Base-by-base conservation (phyloP, 2,329 filamentous ascomycete species). In the Pezicula neosporulosa region DNA sequence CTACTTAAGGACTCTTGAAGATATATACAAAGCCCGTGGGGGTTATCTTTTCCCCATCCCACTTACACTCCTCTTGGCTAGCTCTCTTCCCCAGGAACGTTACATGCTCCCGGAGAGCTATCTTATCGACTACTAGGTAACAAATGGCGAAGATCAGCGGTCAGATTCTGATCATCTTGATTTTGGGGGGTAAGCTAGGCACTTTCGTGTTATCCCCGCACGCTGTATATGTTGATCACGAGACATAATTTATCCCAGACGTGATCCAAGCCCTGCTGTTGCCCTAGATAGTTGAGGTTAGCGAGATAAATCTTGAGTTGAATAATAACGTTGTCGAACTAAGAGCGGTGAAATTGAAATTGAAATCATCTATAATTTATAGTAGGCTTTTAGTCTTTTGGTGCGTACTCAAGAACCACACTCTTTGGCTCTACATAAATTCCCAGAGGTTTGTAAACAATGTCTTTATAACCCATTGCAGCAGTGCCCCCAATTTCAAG, bases 381-480 rank as follows among this genome's bases (percentile, higher is more conserved):
- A 3, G 12, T 42, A 19, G 15, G 10, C 18, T 21, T 48, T 35
- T 48, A 35, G 15, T 28, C 21, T 19, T 42, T 33, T n/a, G 42
- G 42, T 16, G 42, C 49, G 57, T 71, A 80, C 56, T 81, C 77
- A 21, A 73, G 68, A 44, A 82, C 76, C 1, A 82, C 78, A 60
- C 78, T 81, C 21, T 68, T 69, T 1, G 78, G 77, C 62, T 79
- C 72, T 0, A 74, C 72, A 60, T 78, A 81, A 53, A 66, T 70
- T 0, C 78, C 78, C 33, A 81, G 51, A 1, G 78, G 70, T 54
- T 69, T 72, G 53, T 81, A 81, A 44, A 71, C 66, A 21, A 81
- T 61, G 55, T 73, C 64, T 33, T 72, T 66, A 52, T 79, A 68
- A 5, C 75, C 75, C 60, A 80, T 78, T 5, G 72, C 70, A 15